phyloP scores from a whole-genome alignment of 441 rosid species.

The Omphalea diandra region DNA sequence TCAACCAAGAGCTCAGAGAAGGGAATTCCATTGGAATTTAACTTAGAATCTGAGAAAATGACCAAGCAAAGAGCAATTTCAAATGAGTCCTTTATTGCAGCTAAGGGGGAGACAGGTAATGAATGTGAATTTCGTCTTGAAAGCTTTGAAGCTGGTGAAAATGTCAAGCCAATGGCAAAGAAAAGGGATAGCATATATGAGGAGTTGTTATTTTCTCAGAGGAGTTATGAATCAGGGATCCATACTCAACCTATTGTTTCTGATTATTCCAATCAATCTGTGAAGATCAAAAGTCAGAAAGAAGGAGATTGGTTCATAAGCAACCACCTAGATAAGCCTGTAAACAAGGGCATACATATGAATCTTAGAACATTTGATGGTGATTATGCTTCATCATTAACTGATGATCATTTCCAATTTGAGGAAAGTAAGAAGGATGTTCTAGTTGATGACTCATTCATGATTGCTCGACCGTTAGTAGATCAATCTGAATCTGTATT shows the following conservation, averaged over 20 bases:
- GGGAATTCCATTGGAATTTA: constrained; percentile 29
- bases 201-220: constrained; percentile 48
- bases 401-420: constrained; percentile 24
- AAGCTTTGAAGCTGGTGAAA: constrained; percentile 47
- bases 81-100: constrained; percentile 58
- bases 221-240: constrained; percentile 36
- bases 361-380: constrained; percentile 48
- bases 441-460: constrained; percentile 77
- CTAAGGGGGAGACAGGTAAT: constrained; percentile 36
- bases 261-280: constrained; percentile 42
- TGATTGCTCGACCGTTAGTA: constrained; percentile 49
- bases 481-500: constrained; percentile 45
- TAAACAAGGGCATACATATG: constrained; percentile 35
- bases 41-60: constrained; percentile 40
- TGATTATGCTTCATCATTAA: constrained; percentile 38
- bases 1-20: constrained; percentile 31
- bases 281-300: constrained; percentile 44
- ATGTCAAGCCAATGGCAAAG: constrained; percentile 33
- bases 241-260: constrained; percentile 32
- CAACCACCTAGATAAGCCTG: constrained; percentile 36
- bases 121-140: constrained; percentile 34
- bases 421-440: constrained; percentile 49
- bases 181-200: constrained; percentile 45
- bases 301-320: constrained; percentile 74
- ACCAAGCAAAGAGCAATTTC: constrained; percentile 42